Evolutionary conservation across 2,329 filamentous ascomycete species (phyloP).

Genomic region (Tolypocladium album): DNA sequence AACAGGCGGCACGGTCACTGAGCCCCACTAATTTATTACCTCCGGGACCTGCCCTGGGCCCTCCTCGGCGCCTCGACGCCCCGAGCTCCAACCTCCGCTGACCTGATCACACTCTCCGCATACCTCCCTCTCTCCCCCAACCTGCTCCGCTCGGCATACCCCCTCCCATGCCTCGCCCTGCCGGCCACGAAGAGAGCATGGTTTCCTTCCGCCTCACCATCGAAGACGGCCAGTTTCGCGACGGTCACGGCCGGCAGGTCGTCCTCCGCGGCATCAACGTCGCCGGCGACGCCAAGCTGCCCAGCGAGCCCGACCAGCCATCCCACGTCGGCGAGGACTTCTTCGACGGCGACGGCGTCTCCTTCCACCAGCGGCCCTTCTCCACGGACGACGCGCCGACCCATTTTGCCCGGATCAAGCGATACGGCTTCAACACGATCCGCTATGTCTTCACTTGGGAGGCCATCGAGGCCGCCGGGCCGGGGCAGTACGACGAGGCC

Average conservation of each 20-base stretch:
- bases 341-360: slow-evolving; percentile 86
- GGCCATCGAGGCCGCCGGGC: slow-evolving; percentile 87
- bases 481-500: slow-evolving; percentile 84
- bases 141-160: neutral
- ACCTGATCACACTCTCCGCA: neutral
- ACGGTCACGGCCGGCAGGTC: slow-evolving; percentile 71
- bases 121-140: neutral
- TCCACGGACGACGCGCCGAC: slow-evolving; percentile 68
- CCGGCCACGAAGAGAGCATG: slow-evolving; percentile 39
- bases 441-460: slow-evolving; percentile 98
- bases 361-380: slow-evolving; percentile 81
- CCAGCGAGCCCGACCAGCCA: slow-evolving; percentile 67
- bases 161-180: neutral
- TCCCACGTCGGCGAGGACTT: slow-evolving; percentile 72
- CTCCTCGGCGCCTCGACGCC: neutral
- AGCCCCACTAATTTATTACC: no score
- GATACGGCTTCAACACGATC: slow-evolving; percentile 92
- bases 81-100: neutral
- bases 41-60: no score
- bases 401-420: slow-evolving; percentile 77
- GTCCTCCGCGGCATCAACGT: slow-evolving; percentile 90
- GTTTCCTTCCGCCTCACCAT: slow-evolving; percentile 67
- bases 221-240: slow-evolving; percentile 76
- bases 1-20: no score
- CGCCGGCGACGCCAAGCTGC: slow-evolving; percentile 82